Evolutionary conservation across 345 rosid genomes (phyloP), one percentile per base, ranked within the genome.

Genomic region (Garcia nutans): DNA sequence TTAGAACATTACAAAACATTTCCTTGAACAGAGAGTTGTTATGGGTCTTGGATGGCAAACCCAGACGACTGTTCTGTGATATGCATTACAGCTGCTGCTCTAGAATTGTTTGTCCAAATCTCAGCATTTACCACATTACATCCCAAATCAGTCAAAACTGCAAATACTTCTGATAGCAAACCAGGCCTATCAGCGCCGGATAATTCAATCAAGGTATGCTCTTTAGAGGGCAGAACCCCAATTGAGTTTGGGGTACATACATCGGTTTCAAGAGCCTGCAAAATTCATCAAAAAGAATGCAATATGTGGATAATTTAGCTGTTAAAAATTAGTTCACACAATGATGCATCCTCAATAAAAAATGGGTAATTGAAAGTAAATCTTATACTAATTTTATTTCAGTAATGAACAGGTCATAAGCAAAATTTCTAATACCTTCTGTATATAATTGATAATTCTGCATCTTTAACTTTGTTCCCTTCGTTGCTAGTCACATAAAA

Each of bases 101-200:
- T 77, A 24, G 70, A 81, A 49, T 88, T 88, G 55, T 86, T 89
- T 47, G 89, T 84, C 91, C 91, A 88, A 23, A 87, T 80, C 80
- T 86, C 85, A 5, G 86, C 91, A 28, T 82, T 76, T 20, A 80
- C 83, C 33, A 86, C 85, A 33, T 82, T 85, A 86, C 87, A 87
- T 2, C 81, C 37, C n/a, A 84, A 83, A 77, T 85, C 86, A 4
- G 87, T 71, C 49, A 88, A 81, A 6, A 88, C 79, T 19, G 91
- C 91, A 22, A 84, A 84, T 2, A 88, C 74, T 59, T 88, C 91
- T 0, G 91, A 88, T 0, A 88, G 70, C 75, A 88, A 79, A 65
- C 91, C 90, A 1, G 91, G 86, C 73, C 89, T 49, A 65, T 88
- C 91, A 0, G 77, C 78, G 23, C 91, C 89, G 0, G 86, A 74